phyloP scores from a whole-genome alignment of 208 protist species.

The Leishmania major region DNA sequence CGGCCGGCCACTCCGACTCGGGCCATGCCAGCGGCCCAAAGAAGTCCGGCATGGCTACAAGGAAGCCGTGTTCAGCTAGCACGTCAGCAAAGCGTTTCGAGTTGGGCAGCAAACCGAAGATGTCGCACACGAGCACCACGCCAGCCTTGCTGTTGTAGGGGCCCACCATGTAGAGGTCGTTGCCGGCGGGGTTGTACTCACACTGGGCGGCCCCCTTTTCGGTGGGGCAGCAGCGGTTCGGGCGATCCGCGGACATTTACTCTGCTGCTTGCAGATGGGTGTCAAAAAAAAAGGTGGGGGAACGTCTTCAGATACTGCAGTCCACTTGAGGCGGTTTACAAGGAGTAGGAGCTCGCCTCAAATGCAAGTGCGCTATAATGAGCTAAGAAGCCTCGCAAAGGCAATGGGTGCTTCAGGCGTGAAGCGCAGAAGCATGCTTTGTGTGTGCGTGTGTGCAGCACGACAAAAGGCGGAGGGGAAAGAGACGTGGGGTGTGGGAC shows the following conservation, averaged over 20 bases:
- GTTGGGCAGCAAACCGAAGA: conserved; percentile 60
- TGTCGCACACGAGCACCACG: conserved; percentile 52
- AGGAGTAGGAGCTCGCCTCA: too few relatives aligned
- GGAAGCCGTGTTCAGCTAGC: conserved; percentile 46
- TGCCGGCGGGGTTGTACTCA: conserved; percentile 29
- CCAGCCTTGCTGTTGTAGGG: conserved; percentile 41
- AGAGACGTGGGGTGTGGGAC: neutral
- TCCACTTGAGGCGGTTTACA: neutral
- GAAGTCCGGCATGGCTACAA: conserved; percentile 71
- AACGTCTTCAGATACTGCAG: neutral
- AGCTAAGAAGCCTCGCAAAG: neutral
- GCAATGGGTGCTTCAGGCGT: neutral
- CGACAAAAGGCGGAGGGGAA: neutral
- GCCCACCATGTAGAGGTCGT: conserved; percentile 49
- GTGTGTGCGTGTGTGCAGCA: neutral
- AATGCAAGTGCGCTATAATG: neutral
- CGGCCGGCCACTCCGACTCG: conserved; percentile 32
- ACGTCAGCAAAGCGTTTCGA: conserved; percentile 49
- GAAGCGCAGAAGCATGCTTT: neutral
- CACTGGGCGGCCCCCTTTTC: conserved; percentile 28
- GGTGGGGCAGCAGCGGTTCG: conserved; percentile 53
- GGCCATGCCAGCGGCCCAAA: conserved; percentile 38
- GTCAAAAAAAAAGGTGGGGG: neutral
- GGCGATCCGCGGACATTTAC: conserved; percentile 12
- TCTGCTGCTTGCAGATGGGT: neutral